Evolutionary conservation across 257 asterid genomes (phyloP).

Genomic region (Ligustrum vulgare): DNA sequence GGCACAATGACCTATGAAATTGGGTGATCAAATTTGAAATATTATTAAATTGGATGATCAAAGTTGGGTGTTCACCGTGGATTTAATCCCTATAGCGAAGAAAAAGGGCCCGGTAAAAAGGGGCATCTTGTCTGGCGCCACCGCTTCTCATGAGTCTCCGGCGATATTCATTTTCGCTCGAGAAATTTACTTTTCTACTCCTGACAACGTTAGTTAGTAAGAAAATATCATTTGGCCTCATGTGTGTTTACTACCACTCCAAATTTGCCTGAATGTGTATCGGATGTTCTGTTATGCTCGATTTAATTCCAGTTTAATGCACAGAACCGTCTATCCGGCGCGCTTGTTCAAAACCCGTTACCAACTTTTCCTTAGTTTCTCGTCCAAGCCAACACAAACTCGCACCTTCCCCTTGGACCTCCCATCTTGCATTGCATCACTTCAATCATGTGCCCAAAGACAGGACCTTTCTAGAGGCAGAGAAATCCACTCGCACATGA

Average conservation of each 20-base stretch:
- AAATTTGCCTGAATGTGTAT: not conserved
- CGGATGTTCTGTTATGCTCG: not conserved
- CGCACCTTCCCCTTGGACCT: slow-evolving; percentile 25
- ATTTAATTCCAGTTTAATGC: slow-evolving; percentile 19
- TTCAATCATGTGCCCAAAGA: slow-evolving; percentile 63
- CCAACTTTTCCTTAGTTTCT: slow-evolving; percentile 33
- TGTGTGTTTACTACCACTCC: not conserved
- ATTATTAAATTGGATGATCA: too few species aligned
- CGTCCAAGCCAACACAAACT: slow-evolving; percentile 22
- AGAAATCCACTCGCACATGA: slow-evolving; percentile 55
- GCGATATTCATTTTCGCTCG: not conserved
- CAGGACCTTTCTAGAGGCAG: slow-evolving; percentile 48
- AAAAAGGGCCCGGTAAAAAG: too few species aligned
- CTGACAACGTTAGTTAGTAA: too few species aligned
- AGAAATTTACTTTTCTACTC: not conserved
- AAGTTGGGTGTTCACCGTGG: too few species aligned
- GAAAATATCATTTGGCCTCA: not conserved
- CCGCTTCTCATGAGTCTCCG: not conserved
- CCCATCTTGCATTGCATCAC: slow-evolving; percentile 44
- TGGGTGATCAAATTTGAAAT: too few species aligned
- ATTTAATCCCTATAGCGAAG: too few species aligned
- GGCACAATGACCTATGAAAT: too few species aligned
- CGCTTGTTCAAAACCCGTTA: slow-evolving; percentile 13
- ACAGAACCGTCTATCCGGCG: slow-evolving; percentile 10
- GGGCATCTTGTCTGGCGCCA: not conserved